Evolutionary conservation across 2,329 filamentous ascomycete species (phyloP), one percentile per base, ranked within the genome.

Genomic region (Pyricularia sp.): DNA sequence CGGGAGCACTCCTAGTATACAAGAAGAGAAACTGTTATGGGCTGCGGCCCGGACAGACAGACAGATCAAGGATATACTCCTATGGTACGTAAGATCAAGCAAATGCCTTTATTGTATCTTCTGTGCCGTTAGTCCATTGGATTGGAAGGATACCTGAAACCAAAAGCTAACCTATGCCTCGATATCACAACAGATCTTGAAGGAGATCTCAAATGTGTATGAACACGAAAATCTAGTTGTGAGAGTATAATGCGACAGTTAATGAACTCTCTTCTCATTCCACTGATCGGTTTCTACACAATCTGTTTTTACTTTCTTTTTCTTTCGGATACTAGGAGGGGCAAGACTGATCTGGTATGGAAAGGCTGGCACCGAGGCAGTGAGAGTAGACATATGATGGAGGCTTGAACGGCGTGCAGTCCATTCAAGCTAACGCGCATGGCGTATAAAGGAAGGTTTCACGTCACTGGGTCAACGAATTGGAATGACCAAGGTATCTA

Each of bases 231-330:
- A 65, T 65, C 31, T 65, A 65, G 11, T 25, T 65, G 28, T 65
- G 14, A 20, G 64, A 65, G 64, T 65, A 65, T 65, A 65, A 65
- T 65, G 36, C 36, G 31, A 65, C n/a, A 14, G 30, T 23, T 65
- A 17, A 65, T 25, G 10, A 31, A 25, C 64, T 64, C 11, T 30
- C 28, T 23, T 23, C 59, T 64, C 12, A 17, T 28, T 66, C 36
- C 23, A 10, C 42, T 26, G 64, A 28, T 20, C 23, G 64, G 14
- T 36, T 36, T 30, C 65, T 67, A 55, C 65, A 28, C 65, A 58
- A n/a, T 17, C 33, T 14, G 33, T 14, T 36, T 36, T 36, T 6
- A 4, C 7, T 30, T 30, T 30, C 28, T 30, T 30, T 30, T 30
- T 30, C 28, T 30, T 30, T 28, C 28, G 17, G 11, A 64, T 64